phyloP scores from a whole-genome alignment of 192 early-diverging fungal genomes.

The Fimicolochytrium jonesii region DNA sequence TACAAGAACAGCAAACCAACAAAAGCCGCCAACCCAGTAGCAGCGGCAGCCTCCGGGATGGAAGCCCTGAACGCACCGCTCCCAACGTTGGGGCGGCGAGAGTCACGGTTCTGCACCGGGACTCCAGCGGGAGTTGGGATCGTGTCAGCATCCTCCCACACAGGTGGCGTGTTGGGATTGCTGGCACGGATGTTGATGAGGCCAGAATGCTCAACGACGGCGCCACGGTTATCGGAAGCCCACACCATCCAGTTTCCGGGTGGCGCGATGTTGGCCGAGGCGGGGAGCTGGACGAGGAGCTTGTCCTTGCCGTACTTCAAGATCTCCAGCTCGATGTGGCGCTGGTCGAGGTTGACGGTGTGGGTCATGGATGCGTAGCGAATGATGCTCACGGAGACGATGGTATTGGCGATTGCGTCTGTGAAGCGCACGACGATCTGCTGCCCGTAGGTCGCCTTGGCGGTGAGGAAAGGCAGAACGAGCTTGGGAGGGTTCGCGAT shows the following conservation, averaged over 20 bases:
- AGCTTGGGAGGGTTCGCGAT: conserved; percentile 26
- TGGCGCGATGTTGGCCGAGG: conserved; percentile 22
- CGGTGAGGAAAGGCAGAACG: conserved; percentile 2
- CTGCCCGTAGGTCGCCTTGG: conserved; percentile 14
- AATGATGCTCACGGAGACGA: conserved; percentile 18
- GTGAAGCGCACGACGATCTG: conserved; percentile 11
- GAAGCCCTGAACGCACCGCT: neutral
- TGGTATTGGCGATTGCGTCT: neutral
- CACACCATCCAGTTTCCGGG: conserved; percentile 44
- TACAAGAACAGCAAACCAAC: neutral
- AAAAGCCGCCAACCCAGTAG: neutral
- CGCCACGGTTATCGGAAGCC: conserved; percentile 27
- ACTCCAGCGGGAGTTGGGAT: neutral
- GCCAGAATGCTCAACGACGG: conserved; percentile 20
- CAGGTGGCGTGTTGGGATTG: neutral
- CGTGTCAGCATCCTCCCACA: neutral
- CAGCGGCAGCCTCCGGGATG: neutral
- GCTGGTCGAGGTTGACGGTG: conserved; percentile 38
- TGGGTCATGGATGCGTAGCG: conserved; percentile 39
- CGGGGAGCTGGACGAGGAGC: conserved; percentile 23
- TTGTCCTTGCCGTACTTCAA: neutral
- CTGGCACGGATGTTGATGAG: neutral
- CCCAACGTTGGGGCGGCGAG: too few relatives aligned
- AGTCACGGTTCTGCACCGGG: neutral
- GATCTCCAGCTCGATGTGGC: conserved; percentile 31